Evolutionary conservation across 495 filamentous ascomycete species (phyloP).

Genomic region (Penicillium cataractarum): DNA sequence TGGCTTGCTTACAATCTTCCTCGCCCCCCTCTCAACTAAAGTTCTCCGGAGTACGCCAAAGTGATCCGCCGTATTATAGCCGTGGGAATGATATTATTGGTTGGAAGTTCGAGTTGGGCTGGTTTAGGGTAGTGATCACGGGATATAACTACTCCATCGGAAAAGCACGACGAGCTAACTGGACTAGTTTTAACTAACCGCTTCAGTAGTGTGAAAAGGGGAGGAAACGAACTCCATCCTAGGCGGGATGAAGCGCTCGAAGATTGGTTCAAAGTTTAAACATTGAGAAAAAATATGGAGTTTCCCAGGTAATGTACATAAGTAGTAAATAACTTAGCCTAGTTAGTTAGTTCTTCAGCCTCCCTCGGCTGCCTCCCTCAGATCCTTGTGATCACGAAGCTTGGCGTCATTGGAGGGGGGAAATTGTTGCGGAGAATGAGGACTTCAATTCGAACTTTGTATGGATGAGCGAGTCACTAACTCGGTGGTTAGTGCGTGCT

Average conservation of each 20-base stretch:
- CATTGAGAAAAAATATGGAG: not conserved
- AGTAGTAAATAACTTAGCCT: not conserved
- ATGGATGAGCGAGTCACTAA: not conserved
- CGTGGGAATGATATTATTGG: not conserved
- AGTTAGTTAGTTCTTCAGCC: conserved; percentile 20
- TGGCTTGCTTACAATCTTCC: conserved; percentile 17
- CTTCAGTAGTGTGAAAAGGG: not conserved
- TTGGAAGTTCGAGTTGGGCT: conserved; percentile 4
- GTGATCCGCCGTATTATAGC: not conserved
- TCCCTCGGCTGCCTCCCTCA: conserved; percentile 23
- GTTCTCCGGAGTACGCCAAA: not conserved
- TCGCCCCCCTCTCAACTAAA: not conserved
- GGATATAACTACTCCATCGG: not conserved
- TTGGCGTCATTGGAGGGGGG: conserved; percentile 9
- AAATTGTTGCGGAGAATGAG: not conserved
- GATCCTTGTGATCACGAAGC: conserved; percentile 30
- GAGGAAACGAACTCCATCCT: not conserved
- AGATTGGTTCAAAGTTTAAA: conserved; percentile 17
- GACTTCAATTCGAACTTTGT: not conserved
- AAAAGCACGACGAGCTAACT: not conserved
- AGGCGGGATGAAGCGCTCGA: not conserved
- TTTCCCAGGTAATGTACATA: not conserved
- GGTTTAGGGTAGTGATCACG: conserved; percentile 1
- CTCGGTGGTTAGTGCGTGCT: not conserved
- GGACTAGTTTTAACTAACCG: not conserved